Conservation (phyloP, 305 asterid genomes). For the Fraxinus nigra region DNA sequence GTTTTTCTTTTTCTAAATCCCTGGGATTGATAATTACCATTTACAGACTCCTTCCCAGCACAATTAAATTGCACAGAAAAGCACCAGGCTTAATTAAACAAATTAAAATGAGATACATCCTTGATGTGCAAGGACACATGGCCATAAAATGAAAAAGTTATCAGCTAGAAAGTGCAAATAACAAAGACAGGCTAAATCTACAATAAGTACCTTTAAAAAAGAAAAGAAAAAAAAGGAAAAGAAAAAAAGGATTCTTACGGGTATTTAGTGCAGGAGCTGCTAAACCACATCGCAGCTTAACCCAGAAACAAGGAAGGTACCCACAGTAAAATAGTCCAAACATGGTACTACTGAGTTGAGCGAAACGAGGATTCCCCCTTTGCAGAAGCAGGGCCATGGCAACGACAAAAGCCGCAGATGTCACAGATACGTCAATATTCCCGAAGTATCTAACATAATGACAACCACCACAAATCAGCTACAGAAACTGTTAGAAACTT, state of each 20-base stretch:
- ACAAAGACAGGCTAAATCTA: not conserved
- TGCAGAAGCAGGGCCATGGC: conserved; percentile 72
- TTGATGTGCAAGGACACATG: not conserved
- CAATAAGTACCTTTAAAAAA: not conserved
- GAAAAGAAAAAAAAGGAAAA: not conserved
- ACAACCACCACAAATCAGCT: conserved; percentile 25
- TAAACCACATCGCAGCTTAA: conserved; percentile 84
- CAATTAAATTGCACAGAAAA: not conserved
- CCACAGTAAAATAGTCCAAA: conserved; percentile 96
- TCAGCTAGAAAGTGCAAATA: not conserved
- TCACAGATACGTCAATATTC: conserved; percentile 83
- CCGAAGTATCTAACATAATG: conserved; percentile 67
- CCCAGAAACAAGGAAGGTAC: conserved; percentile 98
- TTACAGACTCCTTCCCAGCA: not conserved
- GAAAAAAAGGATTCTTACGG: conserved; percentile 46
- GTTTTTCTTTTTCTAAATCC: not conserved
- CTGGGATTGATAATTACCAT: not conserved
- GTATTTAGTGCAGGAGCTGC: conserved; percentile 80
- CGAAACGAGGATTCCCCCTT: conserved; percentile 85
- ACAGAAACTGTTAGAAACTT: conserved; percentile 5
- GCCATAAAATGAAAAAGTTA: not conserved
- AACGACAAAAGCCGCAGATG: conserved; percentile 83
- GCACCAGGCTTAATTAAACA: not conserved
- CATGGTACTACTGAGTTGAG: conserved; percentile 90
- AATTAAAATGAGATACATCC: not conserved